Conservation (phyloP, 495 filamentous ascomycete genomes). For the Podospora pseudopauciseta region DNA sequence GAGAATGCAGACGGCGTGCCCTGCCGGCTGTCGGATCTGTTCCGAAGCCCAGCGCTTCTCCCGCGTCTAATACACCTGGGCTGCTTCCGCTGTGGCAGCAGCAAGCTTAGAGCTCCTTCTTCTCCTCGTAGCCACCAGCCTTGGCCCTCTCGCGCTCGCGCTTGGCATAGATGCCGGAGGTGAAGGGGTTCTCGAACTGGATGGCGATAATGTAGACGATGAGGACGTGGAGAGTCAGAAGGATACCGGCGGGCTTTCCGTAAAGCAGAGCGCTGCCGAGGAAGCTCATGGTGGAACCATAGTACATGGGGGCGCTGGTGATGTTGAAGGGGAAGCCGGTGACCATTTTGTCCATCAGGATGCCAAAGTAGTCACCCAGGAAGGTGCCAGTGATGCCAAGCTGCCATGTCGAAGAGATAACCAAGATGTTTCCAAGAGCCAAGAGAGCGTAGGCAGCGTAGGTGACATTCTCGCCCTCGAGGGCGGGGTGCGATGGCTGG, state of each 20-base stretch:
- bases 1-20: slow-evolving; percentile 12
- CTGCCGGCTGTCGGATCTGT: background rate
- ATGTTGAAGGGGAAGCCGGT: slow-evolving; percentile 95
- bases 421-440: slow-evolving; percentile 73
- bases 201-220: slow-evolving; percentile 79
- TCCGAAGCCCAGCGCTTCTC: slow-evolving; percentile 19
- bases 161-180: slow-evolving; percentile 88
- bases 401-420: slow-evolving; percentile 82
- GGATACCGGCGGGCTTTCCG: slow-evolving; percentile 82
- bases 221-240: slow-evolving; percentile 72
- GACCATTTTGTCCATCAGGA: slow-evolving; percentile 91
- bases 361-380: slow-evolving; percentile 96
- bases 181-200: slow-evolving; percentile 96
- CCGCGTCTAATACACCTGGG: slow-evolving; percentile 10
- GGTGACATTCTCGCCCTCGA: slow-evolving; percentile 50
- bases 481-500: slow-evolving; percentile 70
- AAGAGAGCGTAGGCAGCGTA: slow-evolving; percentile 66
- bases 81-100: background rate
- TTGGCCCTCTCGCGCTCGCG: slow-evolving; percentile 56
- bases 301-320: slow-evolving; percentile 92
- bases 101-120: slow-evolving; percentile 44
- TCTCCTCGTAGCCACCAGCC: slow-evolving; percentile 30
- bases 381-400: slow-evolving; percentile 97
- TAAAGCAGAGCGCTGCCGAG: slow-evolving; percentile 82
- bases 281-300: slow-evolving; percentile 89